Evolutionary conservation across 2,329 filamentous ascomycete genomes (phyloP), one percentile per base, ranked within the genome.

Genomic region (Clarireedia paspali): DNA sequence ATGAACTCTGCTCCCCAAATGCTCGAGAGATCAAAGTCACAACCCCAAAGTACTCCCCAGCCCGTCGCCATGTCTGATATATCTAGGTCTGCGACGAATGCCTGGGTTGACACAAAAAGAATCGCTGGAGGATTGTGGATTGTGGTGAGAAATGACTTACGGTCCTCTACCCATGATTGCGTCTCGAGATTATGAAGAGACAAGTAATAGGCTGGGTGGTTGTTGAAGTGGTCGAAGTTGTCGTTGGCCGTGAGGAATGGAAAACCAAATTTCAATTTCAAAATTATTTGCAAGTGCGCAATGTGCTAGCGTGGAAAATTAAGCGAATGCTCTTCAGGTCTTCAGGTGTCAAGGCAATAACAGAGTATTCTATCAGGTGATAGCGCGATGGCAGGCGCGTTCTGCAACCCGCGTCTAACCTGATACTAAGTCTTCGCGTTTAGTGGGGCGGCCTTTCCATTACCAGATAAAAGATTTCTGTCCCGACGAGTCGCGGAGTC

Each of bases 91-190:
- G 20, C 14, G 26, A 24, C 12, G 23, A 14, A 40, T 4, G 14
- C 14, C n/a, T 47, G 24, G 34, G 20, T 36, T 15, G 39, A 50
- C 6, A 6, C 36, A 6, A 26, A 27, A 27, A 27, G 12, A 38
- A 27, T 24, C 5, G 15, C 23, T 15, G n/a, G 15, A 39, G 24
- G 5, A 1, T 4, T 12, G 5, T 26, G 14, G 26, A 15, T 34
- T 38, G 20, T 6, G n/a, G 24, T 26, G 23, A 44, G 15, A 30
- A 34, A 40, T 27, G 49, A 66, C 66, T 65, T 64, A 68, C 66
- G 65, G 66, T 77, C 77, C 77, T 71, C 76, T 75, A 72, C 73
- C 75, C 77, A 79, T 79, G 57, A 58, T 68, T 61, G 61, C 64
- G 60, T 63, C 60, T 68, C 61, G 57, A 56, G 23, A 55, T 53